phyloP scores from a whole-genome alignment of 768 basidiomycete genomes.

The Artomyces pyxidatus region DNA sequence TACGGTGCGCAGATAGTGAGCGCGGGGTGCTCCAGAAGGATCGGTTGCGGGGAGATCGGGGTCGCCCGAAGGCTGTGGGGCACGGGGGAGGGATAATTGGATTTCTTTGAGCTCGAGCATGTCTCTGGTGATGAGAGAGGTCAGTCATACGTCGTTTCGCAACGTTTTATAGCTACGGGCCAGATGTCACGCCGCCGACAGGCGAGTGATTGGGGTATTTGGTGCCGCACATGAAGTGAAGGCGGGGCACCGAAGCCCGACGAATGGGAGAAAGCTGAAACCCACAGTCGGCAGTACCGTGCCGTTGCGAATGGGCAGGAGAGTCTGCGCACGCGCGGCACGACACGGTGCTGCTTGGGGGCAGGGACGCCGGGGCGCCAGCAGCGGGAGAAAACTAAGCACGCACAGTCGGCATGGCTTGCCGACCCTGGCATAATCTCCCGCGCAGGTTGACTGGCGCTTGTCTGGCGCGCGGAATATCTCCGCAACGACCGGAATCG shows the following conservation, averaged over 20 bases:
- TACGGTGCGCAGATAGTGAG: constrained; percentile 10
- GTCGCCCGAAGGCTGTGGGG: constrained; percentile 7
- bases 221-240: neutral
- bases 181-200: neutral
- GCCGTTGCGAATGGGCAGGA: no score
- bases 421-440: neutral
- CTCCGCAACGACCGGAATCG: neutral
- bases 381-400: no score
- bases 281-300: no score
- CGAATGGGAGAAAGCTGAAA: no score
- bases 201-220: neutral
- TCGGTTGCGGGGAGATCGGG: constrained; percentile 10
- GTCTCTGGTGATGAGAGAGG: constrained; percentile 8
- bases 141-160: neutral
- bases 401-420: neutral
- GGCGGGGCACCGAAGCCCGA: neutral
- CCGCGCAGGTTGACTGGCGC: neutral
- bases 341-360: neutral
- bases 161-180: neutral
- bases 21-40: constrained; percentile 9
- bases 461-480: neutral
- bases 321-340: no score
- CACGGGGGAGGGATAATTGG: constrained; percentile 15
- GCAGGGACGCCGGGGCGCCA: neutral
- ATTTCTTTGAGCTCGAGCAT: constrained; percentile 18